Base-by-base conservation (phyloP, 1,284 basidiomycete genomes). In the Trichosporon coremiiforme region DNA sequence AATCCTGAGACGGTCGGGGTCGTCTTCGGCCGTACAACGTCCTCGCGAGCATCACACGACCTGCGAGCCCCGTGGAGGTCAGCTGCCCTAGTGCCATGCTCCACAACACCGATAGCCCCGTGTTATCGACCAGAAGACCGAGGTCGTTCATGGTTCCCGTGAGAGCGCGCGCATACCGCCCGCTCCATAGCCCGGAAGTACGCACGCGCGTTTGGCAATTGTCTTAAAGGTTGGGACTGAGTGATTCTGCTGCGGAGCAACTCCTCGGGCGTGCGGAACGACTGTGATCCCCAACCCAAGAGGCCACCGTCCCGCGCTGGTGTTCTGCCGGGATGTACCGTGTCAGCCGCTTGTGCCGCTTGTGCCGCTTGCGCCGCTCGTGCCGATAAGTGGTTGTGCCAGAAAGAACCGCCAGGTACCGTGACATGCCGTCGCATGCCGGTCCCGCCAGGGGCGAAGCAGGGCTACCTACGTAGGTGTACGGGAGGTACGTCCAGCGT, bases 401-500 rank as follows among this genome's bases (percentile, higher is more conserved):
- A n/a, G n/a, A n/a, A n/a, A n/a, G n/a, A 9, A n/a, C 47, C 5
- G n/a, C 47, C 2, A 38, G n/a, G 47, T 4, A 17, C 47, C 47
- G 47, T 22, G 47, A 8, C 20, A 22, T 53, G 47, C 47, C 47
- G 47, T 22, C 10, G 47, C 9, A 7, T n/a, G 20, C 47, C 47
- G 47, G 8, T 53, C 4, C 47, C 47, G 47, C 20, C 20, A 22
- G 47, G 47, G 20, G 4, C 5, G 4, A 17, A 10, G 3, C 13
- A n/a, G 45, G 47, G 47, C 20, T 20, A 22, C 47, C 47, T 53
- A 53, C 47, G 47, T 53, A 22, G 47, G n/a, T n/a, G 47, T 53
- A 22, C 47, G 47, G 15, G 13, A 17, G n/a, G 3, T n/a, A 1
- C 2, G 22, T 22, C 22, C 3, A 2, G 4, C 9, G 47, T 4